These are phyloP conservation scores for Closterium sp. DNA, from an alignment of 139 green algal species.

Conservation along the genomic window DNA sequence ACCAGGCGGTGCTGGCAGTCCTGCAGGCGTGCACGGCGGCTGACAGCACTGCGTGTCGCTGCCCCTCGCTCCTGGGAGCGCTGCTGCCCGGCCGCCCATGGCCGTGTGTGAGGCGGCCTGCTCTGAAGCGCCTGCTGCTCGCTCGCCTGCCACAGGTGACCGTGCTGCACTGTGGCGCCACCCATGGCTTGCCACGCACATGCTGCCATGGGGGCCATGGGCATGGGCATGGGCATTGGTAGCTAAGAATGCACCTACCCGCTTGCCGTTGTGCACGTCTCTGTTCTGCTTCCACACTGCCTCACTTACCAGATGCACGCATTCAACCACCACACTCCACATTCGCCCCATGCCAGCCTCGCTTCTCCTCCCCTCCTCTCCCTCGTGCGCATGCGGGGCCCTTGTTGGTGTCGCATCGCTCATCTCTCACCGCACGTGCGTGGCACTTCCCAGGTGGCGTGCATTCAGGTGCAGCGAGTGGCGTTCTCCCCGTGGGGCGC, in stretches of 20 bases:
- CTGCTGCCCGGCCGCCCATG: neutral
- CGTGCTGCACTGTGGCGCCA: too few species aligned
- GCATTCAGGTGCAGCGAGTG: neutral
- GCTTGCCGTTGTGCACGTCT: neutral
- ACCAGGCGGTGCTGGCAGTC: neutral
- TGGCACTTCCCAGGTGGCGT: neutral
- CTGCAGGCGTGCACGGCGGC: neutral
- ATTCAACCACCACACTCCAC: neutral
- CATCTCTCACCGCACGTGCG: neutral
- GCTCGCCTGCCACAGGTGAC: neutral
- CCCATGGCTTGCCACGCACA: too few species aligned
- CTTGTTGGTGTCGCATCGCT: too few species aligned
- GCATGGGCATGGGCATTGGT: too few species aligned
- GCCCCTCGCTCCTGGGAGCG: neutral
- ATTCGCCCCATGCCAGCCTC: neutral
- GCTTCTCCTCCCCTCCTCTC: neutral
- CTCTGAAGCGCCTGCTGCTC: neutral
- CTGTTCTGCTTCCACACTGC: neutral
- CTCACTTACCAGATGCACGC: neutral
- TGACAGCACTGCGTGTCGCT: neutral
- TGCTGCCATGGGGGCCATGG: too few species aligned
- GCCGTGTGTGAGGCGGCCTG: neutral
- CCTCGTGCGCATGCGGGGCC: neutral
- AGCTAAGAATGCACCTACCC: too few species aligned
- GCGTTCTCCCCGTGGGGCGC: neutral